Evolutionary conservation across 768 basidiomycete species (phyloP).

Genomic region (Nevesoporus exiguus): DNA sequence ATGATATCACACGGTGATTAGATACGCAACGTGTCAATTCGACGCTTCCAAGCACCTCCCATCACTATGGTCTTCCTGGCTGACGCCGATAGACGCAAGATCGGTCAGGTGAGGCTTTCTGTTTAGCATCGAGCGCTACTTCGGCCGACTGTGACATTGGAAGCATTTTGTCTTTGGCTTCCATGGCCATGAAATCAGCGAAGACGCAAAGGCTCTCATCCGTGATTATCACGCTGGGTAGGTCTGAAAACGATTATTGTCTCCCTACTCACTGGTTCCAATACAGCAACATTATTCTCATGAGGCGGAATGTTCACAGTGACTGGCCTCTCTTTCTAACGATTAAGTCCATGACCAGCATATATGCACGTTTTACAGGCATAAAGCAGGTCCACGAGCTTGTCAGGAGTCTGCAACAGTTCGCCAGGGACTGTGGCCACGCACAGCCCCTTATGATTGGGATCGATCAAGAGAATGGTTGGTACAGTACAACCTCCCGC

Average conservation of each 20-base stretch:
- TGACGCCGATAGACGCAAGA: slow-evolving; percentile 40
- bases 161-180: slow-evolving; percentile 75
- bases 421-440: slow-evolving; percentile 59
- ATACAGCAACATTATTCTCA: slow-evolving; percentile 54
- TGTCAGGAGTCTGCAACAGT: slow-evolving; percentile 46
- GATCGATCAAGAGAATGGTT: slow-evolving; percentile 76
- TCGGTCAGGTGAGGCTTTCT: slow-evolving; percentile 38
- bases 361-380: slow-evolving; percentile 33
- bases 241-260: slow-evolving; percentile 2
- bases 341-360: neutral
- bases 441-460: slow-evolving; percentile 57
- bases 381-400: slow-evolving; percentile 48
- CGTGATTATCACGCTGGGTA: slow-evolving; percentile 59
- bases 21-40: too few species aligned
- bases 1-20: too few species aligned
- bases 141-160: neutral
- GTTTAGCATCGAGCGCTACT: neutral
- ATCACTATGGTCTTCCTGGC: slow-evolving; percentile 28
- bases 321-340: neutral
- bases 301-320: slow-evolving; percentile 66
- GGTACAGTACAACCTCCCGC: neutral
- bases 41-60: neutral
- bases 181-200: slow-evolving; percentile 50
- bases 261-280: neutral
- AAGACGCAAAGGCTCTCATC: slow-evolving; percentile 55